Percentiles rank a stretch among this genome's conserved stretches.
Conservation (phyloP, 108 stramenopile species). For the Fistulifera pelliculosa region DNA sequence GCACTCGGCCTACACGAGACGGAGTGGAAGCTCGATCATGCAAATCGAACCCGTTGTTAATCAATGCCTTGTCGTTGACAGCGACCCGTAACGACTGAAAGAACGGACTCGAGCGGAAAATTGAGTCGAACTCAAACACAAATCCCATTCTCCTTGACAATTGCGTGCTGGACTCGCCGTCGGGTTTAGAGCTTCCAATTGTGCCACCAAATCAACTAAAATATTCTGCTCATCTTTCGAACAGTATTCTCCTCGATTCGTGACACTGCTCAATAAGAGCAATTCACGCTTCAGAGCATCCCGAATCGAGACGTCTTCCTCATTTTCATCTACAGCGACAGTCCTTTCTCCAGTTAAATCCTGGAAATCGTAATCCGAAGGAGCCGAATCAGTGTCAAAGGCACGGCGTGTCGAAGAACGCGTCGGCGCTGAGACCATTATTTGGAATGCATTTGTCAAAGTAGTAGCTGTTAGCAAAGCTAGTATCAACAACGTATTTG, state of each 20-base stretch:
- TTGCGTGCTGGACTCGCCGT: conserved; percentile 59
- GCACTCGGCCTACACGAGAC: conserved; percentile 61
- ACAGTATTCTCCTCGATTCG: conserved; percentile 61
- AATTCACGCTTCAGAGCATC: conserved; percentile 75
- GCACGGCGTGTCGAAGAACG: conserved; percentile 38
- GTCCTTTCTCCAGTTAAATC: conserved; percentile 28
- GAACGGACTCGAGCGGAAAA: conserved; percentile 78
- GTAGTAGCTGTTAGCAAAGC: no score
- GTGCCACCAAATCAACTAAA: conserved; percentile 67
- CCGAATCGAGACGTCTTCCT: conserved; percentile 64
- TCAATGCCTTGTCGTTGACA: conserved; percentile 44
- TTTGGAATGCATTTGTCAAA: no score
- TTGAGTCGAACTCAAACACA: conserved; percentile 68
- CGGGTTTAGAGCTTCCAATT: conserved; percentile 75
- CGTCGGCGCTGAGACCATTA: no score
- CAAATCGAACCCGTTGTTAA: conserved; percentile 63
- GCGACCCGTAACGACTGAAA: conserved; percentile 58
- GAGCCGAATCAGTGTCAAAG: conserved; percentile 17
- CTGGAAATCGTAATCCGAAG: conserved; percentile 31
- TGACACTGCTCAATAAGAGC: conserved; percentile 63
- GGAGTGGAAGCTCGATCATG: conserved; percentile 69
- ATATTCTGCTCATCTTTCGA: conserved; percentile 57
- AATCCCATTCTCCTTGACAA: conserved; percentile 77
- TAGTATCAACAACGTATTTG: no score
- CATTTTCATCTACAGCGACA: conserved; percentile 54